Conservation (phyloP, 2,329 filamentous ascomycete genomes). For the Nannizziopsis arthrosporioides region DNA sequence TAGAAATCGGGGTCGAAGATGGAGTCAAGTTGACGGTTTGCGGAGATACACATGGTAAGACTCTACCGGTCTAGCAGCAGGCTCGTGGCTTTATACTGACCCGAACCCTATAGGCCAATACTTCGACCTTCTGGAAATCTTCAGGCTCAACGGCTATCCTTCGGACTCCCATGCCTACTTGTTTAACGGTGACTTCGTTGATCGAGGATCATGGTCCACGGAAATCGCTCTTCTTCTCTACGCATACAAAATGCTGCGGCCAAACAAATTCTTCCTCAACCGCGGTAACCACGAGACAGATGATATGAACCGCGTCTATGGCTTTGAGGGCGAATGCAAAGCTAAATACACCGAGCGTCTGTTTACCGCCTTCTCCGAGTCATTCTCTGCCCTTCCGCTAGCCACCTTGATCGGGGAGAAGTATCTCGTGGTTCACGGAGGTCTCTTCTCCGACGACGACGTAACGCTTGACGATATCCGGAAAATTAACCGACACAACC, state of each 20-base stretch:
- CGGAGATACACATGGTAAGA: constrained; percentile 84
- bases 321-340: constrained; percentile 96
- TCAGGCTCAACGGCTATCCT: constrained; percentile 77
- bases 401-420: constrained; percentile 86
- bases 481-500: constrained; percentile 79
- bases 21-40: constrained; percentile 81
- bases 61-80: neutral
- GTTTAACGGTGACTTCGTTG: constrained; percentile 98
- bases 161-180: constrained; percentile 82
- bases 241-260: constrained; percentile 91
- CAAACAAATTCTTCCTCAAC: constrained; percentile 84
- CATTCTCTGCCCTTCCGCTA: constrained; percentile 84
- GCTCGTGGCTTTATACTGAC: neutral
- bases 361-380: constrained; percentile 97
- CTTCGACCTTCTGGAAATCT: constrained; percentile 93
- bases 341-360: constrained; percentile 93
- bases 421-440: constrained; percentile 85
- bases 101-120: constrained; percentile 60
- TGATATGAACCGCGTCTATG: constrained; percentile 98
- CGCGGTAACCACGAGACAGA: constrained; percentile 97
- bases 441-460: constrained; percentile 88
- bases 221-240: constrained; percentile 90
- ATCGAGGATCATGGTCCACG: constrained; percentile 94
- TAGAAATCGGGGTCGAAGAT: constrained; percentile 71
- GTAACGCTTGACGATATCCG: constrained; percentile 85